Evolutionary conservation across 2,329 filamentous ascomycete species (phyloP), one percentile per base, ranked within the genome.

Genomic region (Xylariaceae sp.): DNA sequence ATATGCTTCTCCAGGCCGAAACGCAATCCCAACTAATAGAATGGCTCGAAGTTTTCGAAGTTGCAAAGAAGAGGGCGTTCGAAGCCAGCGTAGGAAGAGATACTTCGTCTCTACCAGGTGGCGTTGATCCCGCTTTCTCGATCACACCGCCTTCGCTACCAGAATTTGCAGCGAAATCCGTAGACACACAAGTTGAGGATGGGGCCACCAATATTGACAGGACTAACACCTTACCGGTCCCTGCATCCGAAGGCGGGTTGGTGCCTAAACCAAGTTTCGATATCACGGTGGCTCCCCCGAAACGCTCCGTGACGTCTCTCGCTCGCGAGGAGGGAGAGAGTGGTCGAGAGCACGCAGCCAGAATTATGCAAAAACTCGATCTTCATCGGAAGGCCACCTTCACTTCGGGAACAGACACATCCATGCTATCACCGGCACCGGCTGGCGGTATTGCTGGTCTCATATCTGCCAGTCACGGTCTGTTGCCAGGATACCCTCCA

Each of bases 291-390:
- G 71, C 63, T 46, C 70, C 75, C 14, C 79, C 79, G 21, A 81
- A 80, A 51, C 81, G 84, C 40, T 84, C 83, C 5, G 80, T 85
- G 53, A 86, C 84, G 3, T 79, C 81, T 44, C 65, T 82, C 12
- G 76, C 74, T n/a, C 76, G 81, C 57, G 85, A 88, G 66, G 90
- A 93, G 43, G 86, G 87, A 26, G 90, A 95, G 67, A 86, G 85
- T 61, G 83, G 88, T 54, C 83, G 89, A 59, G 92, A 96, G 57
- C 91, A 95, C 71, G 89, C 91, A 7, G 85, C 91, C 19, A 86
- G 93, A 57, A 91, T 98, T 61, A 97, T 97, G 71, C 91, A 96
- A 71, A 96, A 92, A 73, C 82, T 97, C 44, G 93, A 97, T 72
- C 80, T 96, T 54, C 90, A 96, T 72, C 87, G 93, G 62, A 96